A percentile compares a stretch with the other conserved stretches of the same genome.
Conservation (phyloP, 805 yeast species). For the Starmerella tilneyi region DNA sequence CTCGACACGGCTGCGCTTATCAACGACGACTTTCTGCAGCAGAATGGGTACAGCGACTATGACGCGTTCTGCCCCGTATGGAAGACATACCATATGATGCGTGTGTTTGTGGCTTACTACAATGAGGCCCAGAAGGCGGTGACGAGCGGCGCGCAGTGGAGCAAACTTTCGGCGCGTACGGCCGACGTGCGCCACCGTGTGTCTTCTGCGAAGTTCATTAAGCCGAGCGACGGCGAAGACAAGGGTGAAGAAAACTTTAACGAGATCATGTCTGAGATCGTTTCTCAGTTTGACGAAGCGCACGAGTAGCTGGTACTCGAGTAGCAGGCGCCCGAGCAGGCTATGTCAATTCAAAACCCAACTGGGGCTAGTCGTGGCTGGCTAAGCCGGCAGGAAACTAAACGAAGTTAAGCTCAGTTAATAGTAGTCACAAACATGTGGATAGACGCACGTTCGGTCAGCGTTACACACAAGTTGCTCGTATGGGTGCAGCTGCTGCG, state of each 20-base stretch:
- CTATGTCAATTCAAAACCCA: too few species aligned
- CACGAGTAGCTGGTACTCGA: constrained; percentile 47
- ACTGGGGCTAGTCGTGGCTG: too few species aligned
- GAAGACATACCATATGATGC: constrained; percentile 98
- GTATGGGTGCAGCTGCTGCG: not conserved
- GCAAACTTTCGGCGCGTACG: constrained; percentile 80
- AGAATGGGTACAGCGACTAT: constrained; percentile 95
- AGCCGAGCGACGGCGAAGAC: constrained; percentile 83
- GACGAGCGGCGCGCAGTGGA: constrained; percentile 88
- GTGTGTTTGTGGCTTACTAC: constrained; percentile 76
- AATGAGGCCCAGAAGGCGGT: constrained; percentile 98
- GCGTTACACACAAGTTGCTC: too few species aligned
- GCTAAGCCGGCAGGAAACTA: too few species aligned
- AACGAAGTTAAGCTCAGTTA: too few species aligned
- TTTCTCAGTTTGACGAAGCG: constrained; percentile 91
- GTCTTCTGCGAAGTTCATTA: constrained; percentile 89
- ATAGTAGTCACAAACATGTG: too few species aligned
- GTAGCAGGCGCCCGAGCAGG: too few species aligned
- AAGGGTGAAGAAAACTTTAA: constrained; percentile 69
- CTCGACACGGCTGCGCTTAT: constrained; percentile 83
- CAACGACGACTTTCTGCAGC: constrained; percentile 97
- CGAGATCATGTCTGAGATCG: constrained; percentile 58
- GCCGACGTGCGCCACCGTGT: constrained; percentile 86
- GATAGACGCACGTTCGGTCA: too few species aligned
- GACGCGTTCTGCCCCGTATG: constrained; percentile 99